Base-by-base conservation (phyloP, 306 rosid genomes). In the Alnus glutinosa region DNA sequence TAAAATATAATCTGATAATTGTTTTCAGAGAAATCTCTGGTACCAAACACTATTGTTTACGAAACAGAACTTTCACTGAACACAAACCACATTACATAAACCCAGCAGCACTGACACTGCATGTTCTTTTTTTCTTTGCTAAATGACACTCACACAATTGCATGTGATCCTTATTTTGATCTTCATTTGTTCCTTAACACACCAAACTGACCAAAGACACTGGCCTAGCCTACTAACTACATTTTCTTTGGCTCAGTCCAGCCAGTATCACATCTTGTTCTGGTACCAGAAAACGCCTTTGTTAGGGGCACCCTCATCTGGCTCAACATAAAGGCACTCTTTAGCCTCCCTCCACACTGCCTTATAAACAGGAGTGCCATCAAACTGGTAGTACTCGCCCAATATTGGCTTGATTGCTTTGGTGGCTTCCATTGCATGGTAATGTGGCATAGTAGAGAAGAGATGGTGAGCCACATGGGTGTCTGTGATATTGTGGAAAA, bases 341-440 rank as follows among this genome's bases (percentile, higher is more conserved):
- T 64, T 90, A 2, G 93, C 90, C 82, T 92, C 98, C 77, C 96
- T 89, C 96, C 97, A 94, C 71, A 89, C 1, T n/a, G 98, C 96
- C 87, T 86, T 88, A 62, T 83, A 79, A 82, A 94, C 73, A 7
- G 97, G 86, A 18, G 97, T 94, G 37, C 64, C 83, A 73, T 90
- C 97, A n/a, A 90, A 80, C 10, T 79, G 86, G 64, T 92, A 92
- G 55, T 89, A 92, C 51, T 87, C 86, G 8, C 90, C 88, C 79
- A 88, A 32, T 50, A 90, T 36, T 4, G 82, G 83, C 84, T 85
- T 92, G 44, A 92, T 68, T 2, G 94, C 96, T 9, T 78, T 74
- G 4, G 97, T 94, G 34, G 91, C 97, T 73, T 94, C 98, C 92
- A 80, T 80, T 7, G 97, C 94, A 81, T 90, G 83, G 76, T 92